Evolutionary conservation across 78 protist genomes (phyloP).

Genomic region (Guillardia theta): DNA sequence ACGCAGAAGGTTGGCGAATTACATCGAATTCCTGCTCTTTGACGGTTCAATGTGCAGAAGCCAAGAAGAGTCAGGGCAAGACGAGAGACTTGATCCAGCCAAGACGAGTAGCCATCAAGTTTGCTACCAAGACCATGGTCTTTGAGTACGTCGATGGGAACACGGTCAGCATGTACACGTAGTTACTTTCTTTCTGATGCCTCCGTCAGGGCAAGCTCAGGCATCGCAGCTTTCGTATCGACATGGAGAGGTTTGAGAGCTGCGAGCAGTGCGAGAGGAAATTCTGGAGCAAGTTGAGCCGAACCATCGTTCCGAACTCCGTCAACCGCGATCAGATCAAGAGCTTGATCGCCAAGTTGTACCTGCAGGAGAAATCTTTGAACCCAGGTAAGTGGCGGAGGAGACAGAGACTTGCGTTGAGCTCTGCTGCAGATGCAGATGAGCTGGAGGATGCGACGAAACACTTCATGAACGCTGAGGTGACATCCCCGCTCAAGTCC

Average conservation of each 20-base stretch:
- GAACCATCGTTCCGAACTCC: not conserved
- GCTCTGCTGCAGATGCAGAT: not conserved
- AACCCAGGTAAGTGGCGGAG: too few species aligned
- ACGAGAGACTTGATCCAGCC: not conserved
- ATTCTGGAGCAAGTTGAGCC: not conserved
- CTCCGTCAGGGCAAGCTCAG: constrained; percentile 1
- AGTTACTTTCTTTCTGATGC: not conserved
- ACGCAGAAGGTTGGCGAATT: too few species aligned
- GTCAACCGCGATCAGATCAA: not conserved
- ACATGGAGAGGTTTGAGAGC: not conserved
- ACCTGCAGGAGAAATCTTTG: too few species aligned
- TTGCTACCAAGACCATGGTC: not conserved
- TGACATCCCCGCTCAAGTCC: too few species aligned
- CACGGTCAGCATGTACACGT: not conserved
- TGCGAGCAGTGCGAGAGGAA: not conserved
- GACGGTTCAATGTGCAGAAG: too few species aligned
- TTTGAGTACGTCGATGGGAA: not conserved
- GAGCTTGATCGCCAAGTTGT: not conserved
- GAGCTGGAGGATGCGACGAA: constrained; percentile 10
- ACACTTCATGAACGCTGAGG: not conserved
- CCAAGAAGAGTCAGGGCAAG: too few species aligned
- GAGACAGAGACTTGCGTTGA: too few species aligned
- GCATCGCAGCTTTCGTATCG: constrained; percentile 4
- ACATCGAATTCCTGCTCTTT: too few species aligned
- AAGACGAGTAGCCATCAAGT: not conserved